phyloP scores from a whole-genome alignment of 1,284 basidiomycete genomes.

The Tetrapyrgos nigripes region DNA sequence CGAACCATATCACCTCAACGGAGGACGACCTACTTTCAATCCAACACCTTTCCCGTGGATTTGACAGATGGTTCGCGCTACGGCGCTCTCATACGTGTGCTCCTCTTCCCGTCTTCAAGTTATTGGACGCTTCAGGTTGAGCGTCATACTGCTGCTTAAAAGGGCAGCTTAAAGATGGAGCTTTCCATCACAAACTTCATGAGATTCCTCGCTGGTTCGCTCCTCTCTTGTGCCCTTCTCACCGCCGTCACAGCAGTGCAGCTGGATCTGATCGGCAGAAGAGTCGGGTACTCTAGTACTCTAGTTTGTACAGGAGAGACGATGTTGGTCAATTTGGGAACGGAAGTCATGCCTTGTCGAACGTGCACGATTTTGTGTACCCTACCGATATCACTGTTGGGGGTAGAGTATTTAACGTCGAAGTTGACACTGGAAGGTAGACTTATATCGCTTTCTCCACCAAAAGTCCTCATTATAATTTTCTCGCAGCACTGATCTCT shows the following conservation, averaged over 20 bases:
- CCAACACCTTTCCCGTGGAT: too few relatives aligned
- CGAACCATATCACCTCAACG: too few relatives aligned
- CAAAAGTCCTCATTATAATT: neutral
- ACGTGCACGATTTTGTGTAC: neutral
- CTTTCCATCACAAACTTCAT: too few relatives aligned
- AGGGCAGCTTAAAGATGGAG: too few relatives aligned
- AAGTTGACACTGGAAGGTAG: slow-evolving; percentile 5
- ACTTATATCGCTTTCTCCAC: neutral
- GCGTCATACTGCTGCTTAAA: too few relatives aligned
- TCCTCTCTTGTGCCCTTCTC: neutral
- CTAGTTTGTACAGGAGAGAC: neutral
- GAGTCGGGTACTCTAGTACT: neutral
- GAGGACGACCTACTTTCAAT: too few relatives aligned
- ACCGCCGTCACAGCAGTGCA: neutral
- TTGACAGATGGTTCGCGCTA: too few relatives aligned
- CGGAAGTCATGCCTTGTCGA: neutral
- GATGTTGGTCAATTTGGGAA: neutral
- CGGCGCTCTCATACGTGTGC: too few relatives aligned
- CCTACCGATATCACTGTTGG: neutral
- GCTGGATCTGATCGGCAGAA: neutral
- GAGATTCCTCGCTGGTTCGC: neutral
- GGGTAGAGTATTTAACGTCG: neutral
- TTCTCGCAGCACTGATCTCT: neutral
- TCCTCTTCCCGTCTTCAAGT: too few relatives aligned
- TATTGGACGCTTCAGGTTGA: too few relatives aligned